Evolutionary conservation across 2,329 filamentous ascomycete genomes (phyloP).

Genomic region (Sarocladiaceae sp.): DNA sequence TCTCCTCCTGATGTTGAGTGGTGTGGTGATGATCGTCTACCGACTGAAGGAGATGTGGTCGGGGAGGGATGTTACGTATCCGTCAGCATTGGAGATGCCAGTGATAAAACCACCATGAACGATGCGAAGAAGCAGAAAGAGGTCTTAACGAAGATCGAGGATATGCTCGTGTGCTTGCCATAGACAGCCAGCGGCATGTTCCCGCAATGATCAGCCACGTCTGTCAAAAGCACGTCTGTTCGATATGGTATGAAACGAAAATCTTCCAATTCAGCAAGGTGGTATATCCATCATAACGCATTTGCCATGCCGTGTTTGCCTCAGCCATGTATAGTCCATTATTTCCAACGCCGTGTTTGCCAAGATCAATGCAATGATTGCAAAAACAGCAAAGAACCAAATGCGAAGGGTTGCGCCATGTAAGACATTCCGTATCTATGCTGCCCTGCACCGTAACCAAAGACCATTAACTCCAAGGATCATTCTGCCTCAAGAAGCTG

Average conservation of each 20-base stretch:
- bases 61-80: constrained; percentile 54
- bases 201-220: no score
- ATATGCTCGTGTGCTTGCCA: constrained; percentile 25
- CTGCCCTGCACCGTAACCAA: constrained; percentile 14
- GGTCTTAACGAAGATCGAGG: constrained; percentile 27
- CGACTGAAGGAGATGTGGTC: constrained; percentile 53
- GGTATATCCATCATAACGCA: neutral
- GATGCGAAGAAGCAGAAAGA: constrained; percentile 22
- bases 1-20: constrained; percentile 50
- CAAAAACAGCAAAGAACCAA: neutral
- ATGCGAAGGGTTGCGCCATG: neutral
- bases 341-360: neutral
- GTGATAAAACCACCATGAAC: constrained; percentile 51
- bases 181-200: neutral
- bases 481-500: constrained; percentile 71
- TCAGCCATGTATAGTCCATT: neutral
- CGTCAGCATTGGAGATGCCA: constrained; percentile 58
- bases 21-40: constrained; percentile 52
- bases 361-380: neutral
- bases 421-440: neutral
- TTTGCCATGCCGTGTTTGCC: neutral
- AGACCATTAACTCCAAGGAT: constrained; percentile 30
- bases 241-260: no score
- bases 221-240: no score
- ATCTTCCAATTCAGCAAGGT: no score